Base-by-base conservation (phyloP, 1,284 basidiomycete genomes). In the Trametes versicolor region DNA sequence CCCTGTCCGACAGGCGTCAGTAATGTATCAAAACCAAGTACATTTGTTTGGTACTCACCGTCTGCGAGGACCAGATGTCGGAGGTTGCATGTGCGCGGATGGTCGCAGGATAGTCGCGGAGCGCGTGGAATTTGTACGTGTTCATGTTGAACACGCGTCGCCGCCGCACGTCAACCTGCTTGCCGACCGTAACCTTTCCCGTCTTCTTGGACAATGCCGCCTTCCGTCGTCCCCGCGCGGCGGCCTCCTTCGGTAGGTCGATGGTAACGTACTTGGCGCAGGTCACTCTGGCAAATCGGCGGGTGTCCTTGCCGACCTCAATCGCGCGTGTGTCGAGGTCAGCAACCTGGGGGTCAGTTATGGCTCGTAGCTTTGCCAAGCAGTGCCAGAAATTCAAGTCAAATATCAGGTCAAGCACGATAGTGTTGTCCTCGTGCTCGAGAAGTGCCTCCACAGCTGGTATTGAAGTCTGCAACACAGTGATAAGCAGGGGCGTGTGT, bases 341-440 rank as follows among this genome's bases (percentile, higher is more conserved):
- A 1, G 61, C 37, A 8, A 80, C 34, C 0, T 76, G 72, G 0
- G 50, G 19, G 0, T 73, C 71, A 0, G 77, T 77, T n/a, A n/a
- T n/a, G n/a, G n/a, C n/a, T n/a, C 34, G 34, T 13, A 36, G 34
- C 34, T 36, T 36, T 13, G 34, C 34, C 4, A 39, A 10, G 37
- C 5, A 4, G 13, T 39, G 37, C 37, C 37, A 39, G 15, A 6
- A 6, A 2, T 4, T 10, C 5, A 39, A 10, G 5, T 39, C 37
- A 17, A 39, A 48, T 5, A 25, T 8, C 21, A 25, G 25, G 23
- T 23, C 47, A 1, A 48, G 21, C 6, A 25, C 9, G 15, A 9
- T 9, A 23, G 23, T n/a, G n/a, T n/a, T n/a, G n/a, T n/a, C n/a
- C n/a, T n/a, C n/a, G n/a, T n/a, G n/a, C n/a, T n/a, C n/a, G 23